A percentile compares a stretch with the other conserved stretches of the same genome.
Evolutionary conservation across 2,329 filamentous ascomycete genomes (phyloP).

Genomic region (Nectriaceae sp.): DNA sequence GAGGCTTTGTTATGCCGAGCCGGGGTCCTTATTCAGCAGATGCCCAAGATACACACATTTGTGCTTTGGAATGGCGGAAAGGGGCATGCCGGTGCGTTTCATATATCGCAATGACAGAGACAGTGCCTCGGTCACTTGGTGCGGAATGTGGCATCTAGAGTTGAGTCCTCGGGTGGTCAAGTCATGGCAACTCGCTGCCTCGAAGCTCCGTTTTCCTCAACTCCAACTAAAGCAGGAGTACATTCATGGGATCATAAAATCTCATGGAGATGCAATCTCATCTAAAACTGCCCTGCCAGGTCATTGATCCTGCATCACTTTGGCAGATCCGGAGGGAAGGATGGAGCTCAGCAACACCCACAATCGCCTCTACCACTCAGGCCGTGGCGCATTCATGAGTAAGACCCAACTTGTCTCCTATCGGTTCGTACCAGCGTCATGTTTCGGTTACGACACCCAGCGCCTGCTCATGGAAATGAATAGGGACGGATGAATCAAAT

Average conservation of each 20-base stretch:
- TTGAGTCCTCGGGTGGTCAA: slow-evolving; percentile 27
- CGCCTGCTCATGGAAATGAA: no score
- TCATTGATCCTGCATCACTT: slow-evolving; percentile 33
- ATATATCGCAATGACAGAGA: slow-evolving; percentile 29
- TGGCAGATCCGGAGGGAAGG: slow-evolving; percentile 35
- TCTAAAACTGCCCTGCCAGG: slow-evolving; percentile 32
- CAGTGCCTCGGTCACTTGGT: slow-evolving; percentile 31
- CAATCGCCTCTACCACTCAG: no score
- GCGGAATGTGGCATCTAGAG: slow-evolving; percentile 34
- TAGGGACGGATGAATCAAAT: no score
- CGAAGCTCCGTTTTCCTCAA: slow-evolving; percentile 5
- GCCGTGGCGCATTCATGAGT: no score
- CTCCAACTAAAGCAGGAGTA: slow-evolving; percentile 27
- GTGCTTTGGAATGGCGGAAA: slow-evolving; percentile 36
- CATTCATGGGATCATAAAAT: slow-evolving; percentile 20
- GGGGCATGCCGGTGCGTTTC: slow-evolving; percentile 33
- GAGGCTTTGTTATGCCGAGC: slow-evolving; percentile 27
- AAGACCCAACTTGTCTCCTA: no score
- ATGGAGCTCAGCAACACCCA: neutral
- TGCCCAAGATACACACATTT: slow-evolving; percentile 34
- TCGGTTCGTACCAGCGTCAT: no score
- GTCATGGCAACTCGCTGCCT: slow-evolving; percentile 11
- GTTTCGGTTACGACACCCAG: no score
- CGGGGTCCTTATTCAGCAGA: slow-evolving; percentile 22
- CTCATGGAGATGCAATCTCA: slow-evolving; percentile 34